Conservation (phyloP, 805 yeast genomes). For the Diddensiella santjacobensis region DNA sequence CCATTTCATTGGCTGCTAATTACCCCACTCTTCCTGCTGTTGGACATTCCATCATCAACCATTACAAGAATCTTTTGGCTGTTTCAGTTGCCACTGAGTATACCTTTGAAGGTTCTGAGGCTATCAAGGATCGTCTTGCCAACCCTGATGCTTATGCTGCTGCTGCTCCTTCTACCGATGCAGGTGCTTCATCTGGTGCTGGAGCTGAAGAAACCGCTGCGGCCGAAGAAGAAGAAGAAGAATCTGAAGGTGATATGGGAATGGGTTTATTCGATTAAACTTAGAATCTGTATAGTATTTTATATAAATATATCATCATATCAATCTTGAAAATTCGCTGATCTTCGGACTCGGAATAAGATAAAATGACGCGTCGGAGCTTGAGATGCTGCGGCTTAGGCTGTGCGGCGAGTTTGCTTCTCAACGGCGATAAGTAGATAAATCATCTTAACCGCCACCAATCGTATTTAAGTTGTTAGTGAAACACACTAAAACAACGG, state of each 20-base stretch:
- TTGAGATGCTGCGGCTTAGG: too few relatives aligned
- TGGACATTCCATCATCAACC: slow-evolving; percentile 97
- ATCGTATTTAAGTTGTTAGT: too few relatives aligned
- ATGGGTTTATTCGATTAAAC: slow-evolving; percentile 97
- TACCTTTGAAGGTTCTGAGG: slow-evolving; percentile 99
- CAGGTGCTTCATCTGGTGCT: slow-evolving; percentile 56
- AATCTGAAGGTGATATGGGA: slow-evolving; percentile 77
- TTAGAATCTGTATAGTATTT: slow-evolving; percentile 3
- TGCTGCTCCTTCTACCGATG: slow-evolving; percentile 96
- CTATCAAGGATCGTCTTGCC: slow-evolving; percentile 98
- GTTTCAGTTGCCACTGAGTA: slow-evolving; percentile 97
- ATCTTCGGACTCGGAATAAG: too few relatives aligned
- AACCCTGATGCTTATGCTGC: slow-evolving; percentile 99
- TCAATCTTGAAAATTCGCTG: too few relatives aligned
- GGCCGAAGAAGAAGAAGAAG: slow-evolving; percentile 69
- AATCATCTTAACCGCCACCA: too few relatives aligned
- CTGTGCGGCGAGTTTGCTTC: too few relatives aligned
- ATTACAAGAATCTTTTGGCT: slow-evolving; percentile 98
- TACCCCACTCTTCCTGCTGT: slow-evolving; percentile 99
- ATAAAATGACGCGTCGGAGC: too few relatives aligned
- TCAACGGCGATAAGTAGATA: too few relatives aligned
- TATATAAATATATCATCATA: too few relatives aligned
- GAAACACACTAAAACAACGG: too few relatives aligned
- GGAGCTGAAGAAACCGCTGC: slow-evolving; percentile 69
- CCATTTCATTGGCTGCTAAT: slow-evolving; percentile 94